These are phyloP conservation scores for Cytospora piceicola DNA, from an alignment of 2,329 filamentous ascomycete species.

Conservation along the genomic window DNA sequence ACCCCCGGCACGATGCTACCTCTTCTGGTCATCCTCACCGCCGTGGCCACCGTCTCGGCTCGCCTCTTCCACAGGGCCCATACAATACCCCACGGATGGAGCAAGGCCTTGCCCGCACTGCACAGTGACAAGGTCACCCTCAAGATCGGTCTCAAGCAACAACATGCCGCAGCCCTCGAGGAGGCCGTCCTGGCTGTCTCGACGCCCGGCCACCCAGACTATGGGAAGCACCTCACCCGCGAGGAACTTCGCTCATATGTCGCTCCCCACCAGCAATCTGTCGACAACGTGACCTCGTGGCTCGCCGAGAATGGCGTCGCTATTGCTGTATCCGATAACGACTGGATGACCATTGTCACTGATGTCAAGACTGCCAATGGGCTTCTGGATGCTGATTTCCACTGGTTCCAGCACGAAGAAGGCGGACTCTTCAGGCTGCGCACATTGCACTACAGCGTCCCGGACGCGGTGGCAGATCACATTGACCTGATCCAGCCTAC, in stretches of 20 bases:
- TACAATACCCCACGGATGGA: conserved; percentile 45
- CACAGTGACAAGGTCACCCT: conserved; percentile 49
- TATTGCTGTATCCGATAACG: conserved; percentile 51
- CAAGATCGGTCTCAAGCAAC: conserved; percentile 53
- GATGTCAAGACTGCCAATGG: conserved; percentile 56
- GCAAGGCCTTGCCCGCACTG: conserved; percentile 39
- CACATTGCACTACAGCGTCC: conserved; percentile 62
- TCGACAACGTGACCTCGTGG: conserved; percentile 58
- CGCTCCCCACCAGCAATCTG: conserved; percentile 53
- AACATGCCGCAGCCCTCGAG: conserved; percentile 56
- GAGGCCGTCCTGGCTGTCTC: conserved; percentile 64
- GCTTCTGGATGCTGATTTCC: conserved; percentile 62
- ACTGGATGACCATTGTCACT: conserved; percentile 65
- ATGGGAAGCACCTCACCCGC: conserved; percentile 66
- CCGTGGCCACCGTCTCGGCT: conserved; percentile 35
- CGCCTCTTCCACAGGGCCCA: conserved; percentile 44
- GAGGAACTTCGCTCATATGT: conserved; percentile 60
- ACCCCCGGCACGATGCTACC: conserved; percentile 31
- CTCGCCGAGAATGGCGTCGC: conserved; percentile 54
- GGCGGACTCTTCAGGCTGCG: conserved; percentile 53
- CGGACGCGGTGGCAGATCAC: conserved; percentile 54
- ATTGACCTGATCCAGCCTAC: conserved; percentile 69
- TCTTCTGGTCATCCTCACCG: conserved; percentile 34
- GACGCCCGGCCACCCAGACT: conserved; percentile 59
- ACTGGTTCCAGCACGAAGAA: conserved; percentile 54